These are phyloP conservation scores for Penicillium sp. DNA, from an alignment of 2,329 filamentous ascomycete genomes.

Conservation along the genomic window DNA sequence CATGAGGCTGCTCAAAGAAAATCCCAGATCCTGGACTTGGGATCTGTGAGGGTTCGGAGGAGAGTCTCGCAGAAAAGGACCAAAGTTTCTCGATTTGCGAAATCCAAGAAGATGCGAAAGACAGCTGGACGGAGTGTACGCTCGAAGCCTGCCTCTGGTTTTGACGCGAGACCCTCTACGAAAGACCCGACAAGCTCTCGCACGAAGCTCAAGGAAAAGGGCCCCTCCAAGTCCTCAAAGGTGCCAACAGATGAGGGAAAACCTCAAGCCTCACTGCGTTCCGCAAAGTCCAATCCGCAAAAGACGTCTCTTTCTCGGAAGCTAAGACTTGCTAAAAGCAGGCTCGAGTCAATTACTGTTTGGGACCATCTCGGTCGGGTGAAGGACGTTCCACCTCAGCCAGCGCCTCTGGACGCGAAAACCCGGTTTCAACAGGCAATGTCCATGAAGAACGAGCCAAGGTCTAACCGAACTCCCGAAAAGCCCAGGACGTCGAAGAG, in stretches of 20 bases:
- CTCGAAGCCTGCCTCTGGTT: background rate
- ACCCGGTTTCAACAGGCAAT: background rate
- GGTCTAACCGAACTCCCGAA: background rate
- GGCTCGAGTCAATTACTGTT: background rate
- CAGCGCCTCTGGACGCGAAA: background rate
- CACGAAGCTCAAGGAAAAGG: background rate
- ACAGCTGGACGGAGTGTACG: background rate
- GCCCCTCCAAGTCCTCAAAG: background rate
- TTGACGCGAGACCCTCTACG: background rate
- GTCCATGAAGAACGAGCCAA: background rate
- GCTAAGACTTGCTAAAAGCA: background rate
- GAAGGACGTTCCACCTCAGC: background rate
- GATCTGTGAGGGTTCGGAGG: background rate
- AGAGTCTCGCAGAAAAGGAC: background rate
- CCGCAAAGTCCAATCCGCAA: background rate
- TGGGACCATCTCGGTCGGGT: background rate
- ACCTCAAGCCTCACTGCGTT: background rate
- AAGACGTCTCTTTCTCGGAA: background rate
- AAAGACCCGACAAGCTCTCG: background rate
- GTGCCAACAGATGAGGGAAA: background rate
- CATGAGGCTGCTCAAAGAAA: background rate
- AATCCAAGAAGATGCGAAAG: background rate
- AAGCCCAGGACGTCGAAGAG: background rate
- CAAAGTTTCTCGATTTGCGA: background rate
- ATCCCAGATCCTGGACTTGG: slow-evolving; percentile 8